Evolutionary conservation across 1,284 basidiomycete genomes (phyloP).

Genomic region (Acaromyces ingoldii): DNA sequence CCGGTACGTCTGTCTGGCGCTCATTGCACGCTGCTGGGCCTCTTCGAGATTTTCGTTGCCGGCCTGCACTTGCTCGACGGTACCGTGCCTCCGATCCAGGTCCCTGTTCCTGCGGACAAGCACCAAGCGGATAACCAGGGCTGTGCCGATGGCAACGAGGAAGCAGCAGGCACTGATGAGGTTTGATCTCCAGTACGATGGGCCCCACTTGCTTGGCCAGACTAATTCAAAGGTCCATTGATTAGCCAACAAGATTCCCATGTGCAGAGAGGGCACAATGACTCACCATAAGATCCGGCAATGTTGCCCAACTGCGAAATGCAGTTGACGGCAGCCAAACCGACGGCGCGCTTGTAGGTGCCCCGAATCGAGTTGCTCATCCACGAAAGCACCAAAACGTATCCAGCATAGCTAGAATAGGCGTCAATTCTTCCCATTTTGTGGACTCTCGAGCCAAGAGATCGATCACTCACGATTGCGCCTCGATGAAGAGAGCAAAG

Average conservation of each 20-base stretch:
- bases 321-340: constrained; percentile 49
- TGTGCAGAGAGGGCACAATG: too few relatives aligned
- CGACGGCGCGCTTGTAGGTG: constrained; percentile 32
- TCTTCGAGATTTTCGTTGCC: too few relatives aligned
- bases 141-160: constrained; percentile 23
- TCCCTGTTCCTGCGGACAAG: constrained; percentile 22
- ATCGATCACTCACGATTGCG: constrained; percentile 10
- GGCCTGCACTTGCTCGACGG: constrained; percentile 21
- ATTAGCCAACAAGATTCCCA: too few relatives aligned
- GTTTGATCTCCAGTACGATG: constrained; percentile 34
- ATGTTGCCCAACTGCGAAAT: constrained; percentile 54
- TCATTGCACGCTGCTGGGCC: too few relatives aligned
- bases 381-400: constrained; percentile 29
- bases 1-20: too few relatives aligned
- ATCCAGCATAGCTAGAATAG: constrained; percentile 28
- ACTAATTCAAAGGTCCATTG: constrained; percentile 3
- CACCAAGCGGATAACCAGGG: constrained; percentile 21
- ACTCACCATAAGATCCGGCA: constrained; percentile 41
- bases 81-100: constrained; percentile 30
- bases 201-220: constrained; percentile 30
- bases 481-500: constrained; percentile 33
- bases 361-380: constrained; percentile 28
- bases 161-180: constrained; percentile 24
- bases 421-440: too few relatives aligned
- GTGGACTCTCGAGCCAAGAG: too few relatives aligned